These are phyloP conservation scores for Amauroascus verrucosus DNA, from an alignment of 2,329 filamentous ascomycete genomes.

Conservation along the genomic window DNA sequence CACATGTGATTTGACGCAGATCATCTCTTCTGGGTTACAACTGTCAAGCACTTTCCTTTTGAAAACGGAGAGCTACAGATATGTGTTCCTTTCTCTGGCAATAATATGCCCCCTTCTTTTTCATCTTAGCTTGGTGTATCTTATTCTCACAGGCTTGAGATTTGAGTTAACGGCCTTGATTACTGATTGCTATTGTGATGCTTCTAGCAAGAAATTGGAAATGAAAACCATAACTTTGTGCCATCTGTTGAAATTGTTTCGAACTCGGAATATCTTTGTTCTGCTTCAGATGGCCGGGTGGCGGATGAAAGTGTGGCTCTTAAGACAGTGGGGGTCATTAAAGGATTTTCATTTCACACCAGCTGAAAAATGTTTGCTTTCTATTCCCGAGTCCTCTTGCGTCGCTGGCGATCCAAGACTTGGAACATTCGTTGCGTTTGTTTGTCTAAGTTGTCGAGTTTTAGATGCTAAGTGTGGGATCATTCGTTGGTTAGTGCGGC, in stretches of 20 bases:
- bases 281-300: neutral
- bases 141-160: constrained; percentile 11
- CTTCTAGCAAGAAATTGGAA: constrained; percentile 1
- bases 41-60: no score
- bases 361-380: neutral
- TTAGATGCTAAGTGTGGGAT: neutral
- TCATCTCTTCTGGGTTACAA: no score
- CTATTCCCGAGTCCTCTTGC: neutral
- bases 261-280: constrained; percentile 19
- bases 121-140: neutral
- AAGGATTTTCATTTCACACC: neutral
- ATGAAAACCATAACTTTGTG: neutral
- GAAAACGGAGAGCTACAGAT: neutral
- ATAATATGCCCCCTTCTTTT: neutral
- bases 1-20: neutral
- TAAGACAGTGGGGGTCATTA: no score
- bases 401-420: neutral
- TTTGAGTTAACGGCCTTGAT: constrained; percentile 5
- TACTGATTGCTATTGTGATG: constrained; percentile 4
- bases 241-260: constrained; percentile 55
- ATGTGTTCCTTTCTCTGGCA: neutral
- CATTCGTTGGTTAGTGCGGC: no score
- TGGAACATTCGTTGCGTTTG: neutral
- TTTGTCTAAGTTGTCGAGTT: neutral
- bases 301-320: no score